Percentiles rank a stretch among this genome's conserved stretches.
These are phyloP conservation scores for Fistulinella prunicolor DNA, from an alignment of 768 basidiomycete genomes.

Conservation along the genomic window DNA sequence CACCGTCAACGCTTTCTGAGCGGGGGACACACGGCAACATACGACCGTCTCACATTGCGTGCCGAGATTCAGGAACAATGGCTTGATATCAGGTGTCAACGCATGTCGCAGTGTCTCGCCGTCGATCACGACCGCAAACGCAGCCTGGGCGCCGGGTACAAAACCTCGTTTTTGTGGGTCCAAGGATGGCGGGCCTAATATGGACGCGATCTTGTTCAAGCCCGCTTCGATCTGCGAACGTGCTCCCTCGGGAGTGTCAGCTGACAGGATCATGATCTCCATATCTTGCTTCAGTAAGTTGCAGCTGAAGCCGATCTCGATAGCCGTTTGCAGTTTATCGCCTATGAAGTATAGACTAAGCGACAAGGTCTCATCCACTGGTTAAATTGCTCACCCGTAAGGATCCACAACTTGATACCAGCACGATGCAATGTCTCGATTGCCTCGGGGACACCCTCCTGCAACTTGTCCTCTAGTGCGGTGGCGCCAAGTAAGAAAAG, in stretches of 20 bases:
- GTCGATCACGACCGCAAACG: constrained; percentile 95
- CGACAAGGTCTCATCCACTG: neutral
- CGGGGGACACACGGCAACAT: constrained; percentile 95
- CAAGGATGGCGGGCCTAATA: constrained; percentile 71
- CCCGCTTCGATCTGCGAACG: constrained; percentile 88
- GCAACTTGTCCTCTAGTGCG: constrained; percentile 94
- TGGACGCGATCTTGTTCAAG: constrained; percentile 89
- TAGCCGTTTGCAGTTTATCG: constrained; percentile 97
- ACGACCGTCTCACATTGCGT: constrained; percentile 98
- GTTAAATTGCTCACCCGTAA: constrained; percentile 61
- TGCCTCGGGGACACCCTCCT: constrained; percentile 95
- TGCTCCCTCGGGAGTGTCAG: constrained; percentile 70
- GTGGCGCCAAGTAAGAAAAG: constrained; percentile 90
- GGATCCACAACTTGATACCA: constrained; percentile 97
- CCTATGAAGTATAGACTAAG: constrained; percentile 40
- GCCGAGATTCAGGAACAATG: constrained; percentile 84
- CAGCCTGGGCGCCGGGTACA: constrained; percentile 57
- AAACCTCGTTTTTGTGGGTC: constrained; percentile 64
- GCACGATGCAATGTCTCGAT: constrained; percentile 89
- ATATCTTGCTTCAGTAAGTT: constrained; percentile 91
- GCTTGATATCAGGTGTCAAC: constrained; percentile 71
- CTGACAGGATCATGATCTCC: constrained; percentile 97
- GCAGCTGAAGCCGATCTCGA: constrained; percentile 95
- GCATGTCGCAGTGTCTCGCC: constrained; percentile 89
- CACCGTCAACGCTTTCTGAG: constrained; percentile 97